Percentiles rank a stretch among this genome's conserved stretches.
phyloP scores from a whole-genome alignment of 2,329 filamentous ascomycete species.

The Leptodontidium sp. region DNA sequence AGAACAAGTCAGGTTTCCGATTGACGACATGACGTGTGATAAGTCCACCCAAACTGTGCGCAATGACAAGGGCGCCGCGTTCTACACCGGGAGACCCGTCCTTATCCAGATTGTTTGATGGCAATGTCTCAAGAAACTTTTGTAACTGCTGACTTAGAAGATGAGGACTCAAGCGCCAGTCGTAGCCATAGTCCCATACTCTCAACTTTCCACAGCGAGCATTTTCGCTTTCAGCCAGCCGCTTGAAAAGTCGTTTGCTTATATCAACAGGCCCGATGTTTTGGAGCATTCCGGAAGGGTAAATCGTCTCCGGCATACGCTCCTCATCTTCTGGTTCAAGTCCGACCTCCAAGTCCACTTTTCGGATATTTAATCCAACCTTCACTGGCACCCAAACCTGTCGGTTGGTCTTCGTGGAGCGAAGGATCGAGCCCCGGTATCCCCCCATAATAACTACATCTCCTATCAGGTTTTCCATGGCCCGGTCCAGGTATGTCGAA shows the following conservation, averaged over 20 bases:
- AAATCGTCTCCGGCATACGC: conserved; percentile 81
- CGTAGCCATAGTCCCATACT: conserved; percentile 91
- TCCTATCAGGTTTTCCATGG: conserved; percentile 75
- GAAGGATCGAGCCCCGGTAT: conserved; percentile 88
- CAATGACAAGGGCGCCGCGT: conserved; percentile 80
- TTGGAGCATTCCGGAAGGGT: conserved; percentile 87
- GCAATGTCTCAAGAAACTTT: conserved; percentile 75
- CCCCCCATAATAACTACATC: conserved; percentile 91
- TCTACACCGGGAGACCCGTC: conserved; percentile 55
- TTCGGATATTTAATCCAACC: conserved; percentile 88
- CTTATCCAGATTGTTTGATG: conserved; percentile 68
- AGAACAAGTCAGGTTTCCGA: conserved; percentile 82
- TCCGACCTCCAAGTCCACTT: conserved; percentile 89
- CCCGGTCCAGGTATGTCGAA: conserved; percentile 53
- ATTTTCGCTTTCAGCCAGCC: conserved; percentile 77
- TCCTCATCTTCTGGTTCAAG: conserved; percentile 84
- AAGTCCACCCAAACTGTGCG: conserved; percentile 86
- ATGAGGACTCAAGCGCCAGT: conserved; percentile 89
- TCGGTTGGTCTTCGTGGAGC: conserved; percentile 83
- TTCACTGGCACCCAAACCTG: conserved; percentile 96
- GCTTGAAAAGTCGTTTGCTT: conserved; percentile 81
- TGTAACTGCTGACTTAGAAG: conserved; percentile 77
- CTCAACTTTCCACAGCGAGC: conserved; percentile 74
- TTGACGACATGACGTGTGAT: conserved; percentile 92
- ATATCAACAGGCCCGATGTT: conserved; percentile 94